Percentiles rank a stretch among this genome's conserved stretches.
Evolutionary conservation across 2,329 filamentous ascomycete genomes (phyloP).

Genomic region (Penicillium sp.): DNA sequence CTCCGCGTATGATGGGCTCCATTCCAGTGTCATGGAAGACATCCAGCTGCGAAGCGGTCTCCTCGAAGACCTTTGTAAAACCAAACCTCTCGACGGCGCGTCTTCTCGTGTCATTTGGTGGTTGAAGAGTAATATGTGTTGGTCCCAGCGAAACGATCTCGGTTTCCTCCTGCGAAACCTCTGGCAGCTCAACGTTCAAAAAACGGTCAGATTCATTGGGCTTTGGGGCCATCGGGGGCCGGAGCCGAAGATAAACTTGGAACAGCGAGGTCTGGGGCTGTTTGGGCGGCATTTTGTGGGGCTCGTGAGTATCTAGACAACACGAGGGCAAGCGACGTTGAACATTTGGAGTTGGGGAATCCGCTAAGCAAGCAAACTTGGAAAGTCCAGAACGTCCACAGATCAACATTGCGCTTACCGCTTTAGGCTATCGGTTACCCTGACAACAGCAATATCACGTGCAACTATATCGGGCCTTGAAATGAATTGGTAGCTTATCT

Average conservation of each 20-base stretch:
- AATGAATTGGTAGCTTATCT: not conserved
- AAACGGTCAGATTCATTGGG: conserved; percentile 60
- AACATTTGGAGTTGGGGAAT: not conserved
- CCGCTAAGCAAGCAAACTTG: not conserved
- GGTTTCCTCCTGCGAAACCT: conserved; percentile 31
- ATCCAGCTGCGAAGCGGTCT: conserved; percentile 78
- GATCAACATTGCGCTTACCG: conserved; percentile 3
- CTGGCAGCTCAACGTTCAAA: conserved; percentile 68
- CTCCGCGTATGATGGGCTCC: conserved; percentile 72
- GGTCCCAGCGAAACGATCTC: conserved; percentile 38
- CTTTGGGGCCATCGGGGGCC: conserved; percentile 56
- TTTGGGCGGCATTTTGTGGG: conserved; percentile 37
- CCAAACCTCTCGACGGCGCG: conserved; percentile 89
- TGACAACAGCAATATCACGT: not conserved
- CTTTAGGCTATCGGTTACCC: not conserved
- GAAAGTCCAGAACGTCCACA: conserved; percentile 5
- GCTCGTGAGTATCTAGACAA: not conserved
- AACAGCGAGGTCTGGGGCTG: conserved; percentile 65
- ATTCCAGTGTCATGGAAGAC: conserved; percentile 80
- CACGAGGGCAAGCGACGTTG: not conserved
- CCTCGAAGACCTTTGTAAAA: conserved; percentile 91
- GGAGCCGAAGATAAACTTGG: conserved; percentile 84
- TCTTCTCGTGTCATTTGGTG: conserved; percentile 76
- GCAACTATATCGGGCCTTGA: not conserved
- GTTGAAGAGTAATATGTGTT: conserved; percentile 73